phyloP scores from a whole-genome alignment of 805 yeast genomes.

The Starmerella cellae region DNA sequence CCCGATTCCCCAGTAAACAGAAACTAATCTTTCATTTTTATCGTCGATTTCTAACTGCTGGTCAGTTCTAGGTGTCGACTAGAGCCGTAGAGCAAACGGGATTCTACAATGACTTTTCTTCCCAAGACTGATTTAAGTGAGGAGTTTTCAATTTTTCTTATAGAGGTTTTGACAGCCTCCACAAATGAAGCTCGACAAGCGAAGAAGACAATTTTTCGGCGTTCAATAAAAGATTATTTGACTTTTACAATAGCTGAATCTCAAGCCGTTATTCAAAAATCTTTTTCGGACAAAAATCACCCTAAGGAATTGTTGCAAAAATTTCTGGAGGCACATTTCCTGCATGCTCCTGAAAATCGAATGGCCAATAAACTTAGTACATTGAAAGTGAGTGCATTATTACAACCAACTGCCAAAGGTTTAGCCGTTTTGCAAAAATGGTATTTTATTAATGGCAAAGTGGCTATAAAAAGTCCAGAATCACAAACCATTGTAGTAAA shows the following conservation, averaged over 20 bases:
- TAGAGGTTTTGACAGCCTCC: neutral
- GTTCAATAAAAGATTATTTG: neutral
- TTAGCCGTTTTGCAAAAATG: constrained; percentile 53
- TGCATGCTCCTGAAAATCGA: constrained; percentile 11
- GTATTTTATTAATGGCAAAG: constrained; percentile 42
- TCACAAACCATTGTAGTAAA: constrained; percentile 24
- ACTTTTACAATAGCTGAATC: neutral
- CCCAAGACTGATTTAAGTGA: too few species aligned
- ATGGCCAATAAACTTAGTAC: neutral
- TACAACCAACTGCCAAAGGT: constrained; percentile 91
- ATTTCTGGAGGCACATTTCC: constrained; percentile 5
- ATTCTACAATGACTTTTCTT: too few species aligned
- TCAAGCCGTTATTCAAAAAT: neutral
- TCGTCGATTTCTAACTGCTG: too few species aligned
- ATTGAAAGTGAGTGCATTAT: neutral
- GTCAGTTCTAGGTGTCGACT: too few species aligned
- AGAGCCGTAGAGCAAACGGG: too few species aligned
- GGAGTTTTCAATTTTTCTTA: neutral
- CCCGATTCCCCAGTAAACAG: too few species aligned
- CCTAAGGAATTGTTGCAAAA: neutral
- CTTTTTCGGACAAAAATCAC: neutral
- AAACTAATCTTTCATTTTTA: too few species aligned
- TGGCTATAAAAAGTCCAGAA: constrained; percentile 19
- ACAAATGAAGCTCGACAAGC: neutral
- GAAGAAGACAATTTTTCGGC: neutral